Conservation (phyloP, 75 land plant genomes). For the Cupressus sempervirens region DNA sequence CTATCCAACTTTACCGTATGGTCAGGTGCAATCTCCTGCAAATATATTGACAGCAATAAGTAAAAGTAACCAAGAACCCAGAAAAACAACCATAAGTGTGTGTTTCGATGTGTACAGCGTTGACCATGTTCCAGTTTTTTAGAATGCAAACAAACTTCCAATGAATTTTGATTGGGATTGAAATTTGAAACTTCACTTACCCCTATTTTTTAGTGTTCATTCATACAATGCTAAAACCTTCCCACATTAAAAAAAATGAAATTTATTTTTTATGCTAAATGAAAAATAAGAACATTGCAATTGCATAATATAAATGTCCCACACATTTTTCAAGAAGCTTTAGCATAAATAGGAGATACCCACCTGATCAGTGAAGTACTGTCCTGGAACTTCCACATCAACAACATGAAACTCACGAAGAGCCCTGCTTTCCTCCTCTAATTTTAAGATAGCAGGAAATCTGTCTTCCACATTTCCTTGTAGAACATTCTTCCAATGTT, state of each 20-base stretch:
- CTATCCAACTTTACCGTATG: slow-evolving; percentile 97
- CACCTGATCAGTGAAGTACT: slow-evolving; percentile 97
- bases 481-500: slow-evolving; percentile 95
- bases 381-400: slow-evolving; percentile 98
- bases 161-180: not conserved
- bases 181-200: not conserved
- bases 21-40: slow-evolving; percentile 98
- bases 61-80: not conserved
- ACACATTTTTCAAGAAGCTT: not conserved
- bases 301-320: not conserved
- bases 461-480: slow-evolving; percentile 98
- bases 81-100: not conserved
- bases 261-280: not conserved
- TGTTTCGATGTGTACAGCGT: not conserved
- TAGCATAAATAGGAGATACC: slow-evolving; percentile 1
- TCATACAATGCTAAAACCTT: not conserved
- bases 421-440: slow-evolving; percentile 93
- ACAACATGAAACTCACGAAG: slow-evolving; percentile 95
- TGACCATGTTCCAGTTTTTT: not conserved
- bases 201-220: not conserved
- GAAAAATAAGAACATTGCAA: not conserved
- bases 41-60: not conserved
- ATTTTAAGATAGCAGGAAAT: slow-evolving; percentile 92
- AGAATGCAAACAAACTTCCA: not conserved
- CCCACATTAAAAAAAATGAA: not conserved